phyloP scores from a whole-genome alignment of 805 yeast genomes.

The Candida morakotiae region DNA sequence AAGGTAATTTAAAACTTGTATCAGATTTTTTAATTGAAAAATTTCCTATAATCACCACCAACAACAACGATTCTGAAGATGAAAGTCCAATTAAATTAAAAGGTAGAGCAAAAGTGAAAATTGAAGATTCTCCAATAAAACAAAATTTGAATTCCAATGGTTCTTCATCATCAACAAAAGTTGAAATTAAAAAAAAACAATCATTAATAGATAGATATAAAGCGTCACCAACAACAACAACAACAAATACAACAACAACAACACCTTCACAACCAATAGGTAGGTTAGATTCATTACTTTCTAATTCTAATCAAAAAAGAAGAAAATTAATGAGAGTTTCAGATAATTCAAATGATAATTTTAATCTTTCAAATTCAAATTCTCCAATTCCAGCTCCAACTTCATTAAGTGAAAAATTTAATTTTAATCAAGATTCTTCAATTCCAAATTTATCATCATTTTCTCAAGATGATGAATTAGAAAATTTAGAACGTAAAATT shows the following conservation, averaged over 20 bases:
- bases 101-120: conserved; percentile 28
- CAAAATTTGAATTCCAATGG: conserved; percentile 4
- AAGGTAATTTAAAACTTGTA: conserved; percentile 38
- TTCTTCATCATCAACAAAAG: conserved; percentile 33
- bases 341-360: not conserved
- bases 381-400: conserved; percentile 10
- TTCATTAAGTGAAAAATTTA: conserved; percentile 7
- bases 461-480: conserved; percentile 27
- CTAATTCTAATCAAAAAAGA: conserved; percentile 18
- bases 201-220: conserved; percentile 42
- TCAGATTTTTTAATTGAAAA: conserved; percentile 36
- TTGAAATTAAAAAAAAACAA: conserved; percentile 36
- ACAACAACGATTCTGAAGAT: conserved; percentile 27
- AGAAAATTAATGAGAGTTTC: conserved; percentile 30
- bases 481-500: conserved; percentile 36
- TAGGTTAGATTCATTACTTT: conserved; percentile 9
- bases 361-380: conserved; percentile 7
- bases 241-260: no score
- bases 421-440: conserved; percentile 2
- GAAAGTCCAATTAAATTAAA: conserved; percentile 32
- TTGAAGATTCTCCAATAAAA: conserved; percentile 16
- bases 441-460: not conserved
- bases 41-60: conserved; percentile 21
- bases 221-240: conserved; percentile 25
- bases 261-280: conserved; percentile 21